Base-by-base conservation (phyloP, 2,329 filamentous ascomycete genomes). In the Cercospora citrullina region DNA sequence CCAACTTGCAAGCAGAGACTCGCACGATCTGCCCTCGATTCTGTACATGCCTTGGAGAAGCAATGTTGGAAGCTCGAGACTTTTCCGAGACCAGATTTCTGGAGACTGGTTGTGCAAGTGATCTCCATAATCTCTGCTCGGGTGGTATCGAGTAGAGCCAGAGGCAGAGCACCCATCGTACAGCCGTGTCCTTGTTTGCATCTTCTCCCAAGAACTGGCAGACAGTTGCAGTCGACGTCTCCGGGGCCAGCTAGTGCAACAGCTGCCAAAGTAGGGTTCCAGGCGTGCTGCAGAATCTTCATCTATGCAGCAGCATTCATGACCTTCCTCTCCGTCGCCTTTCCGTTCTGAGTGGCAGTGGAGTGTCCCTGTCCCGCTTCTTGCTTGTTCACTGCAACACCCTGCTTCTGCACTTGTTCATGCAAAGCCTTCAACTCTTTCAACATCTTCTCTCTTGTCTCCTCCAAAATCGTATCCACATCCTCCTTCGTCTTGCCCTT, bases 381-480 rank as follows among this genome's bases (percentile, higher is more conserved):
- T 60, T 72, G 61, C 10, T 57, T 64, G 51, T 69, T 59, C 23
- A 70, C 28, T 1, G 71, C 71, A 63, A 73, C 65, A 1, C 71
- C 76, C 60, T 75, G 63, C 63, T 74, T 70, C 60, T 71, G 71
- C 23, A 77, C 77, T 14, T 70, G 67, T 39, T 72, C 67, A 26
- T 75, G 79, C 71, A 87, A 78, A 33, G 79, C 79, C 59, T 79
- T 75, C 18, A 87, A 72, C 62, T 79, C 90, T 72, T 86, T 84
- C 70, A 94, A 85, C 93, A 97, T 96, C 62, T 88, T 80, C 21
- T 93, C 90, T 66, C 89, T 86, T 2, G 90, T 92, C 64, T 85
- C 85, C 65, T 85, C 84, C 61, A 90, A 86, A 55, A 97, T 82
- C 68, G 87, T 86, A 72, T 95, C 91, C 63, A 97, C 92, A 78